Evolutionary conservation across 2,329 filamentous ascomycete genomes (phyloP).

Genomic region (Balansia obtecta): DNA sequence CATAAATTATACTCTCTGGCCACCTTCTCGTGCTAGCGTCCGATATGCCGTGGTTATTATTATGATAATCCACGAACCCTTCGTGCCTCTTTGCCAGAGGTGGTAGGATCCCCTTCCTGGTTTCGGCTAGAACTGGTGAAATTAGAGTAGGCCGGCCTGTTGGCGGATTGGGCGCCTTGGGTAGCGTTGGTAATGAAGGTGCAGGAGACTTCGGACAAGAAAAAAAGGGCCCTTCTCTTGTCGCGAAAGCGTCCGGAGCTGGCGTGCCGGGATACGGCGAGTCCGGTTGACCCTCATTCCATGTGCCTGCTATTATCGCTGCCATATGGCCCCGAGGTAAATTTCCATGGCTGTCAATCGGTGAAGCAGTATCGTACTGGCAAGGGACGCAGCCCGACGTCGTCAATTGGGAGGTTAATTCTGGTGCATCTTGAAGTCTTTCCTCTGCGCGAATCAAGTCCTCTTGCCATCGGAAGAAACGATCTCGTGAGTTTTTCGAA

Average conservation of each 20-base stretch:
- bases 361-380: conserved; percentile 21
- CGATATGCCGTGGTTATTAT: not conserved
- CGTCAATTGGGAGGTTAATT: conserved; percentile 7
- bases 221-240: conserved; percentile 10
- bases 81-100: conserved; percentile 1
- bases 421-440: conserved; percentile 22
- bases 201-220: conserved; percentile 1
- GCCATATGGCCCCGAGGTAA: conserved; percentile 35
- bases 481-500: conserved; percentile 66
- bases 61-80: not conserved
- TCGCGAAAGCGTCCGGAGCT: conserved; percentile 8
- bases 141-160: not conserved
- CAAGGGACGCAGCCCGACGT: conserved; percentile 14
- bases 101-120: not conserved
- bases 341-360: conserved; percentile 13
- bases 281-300: conserved; percentile 52
- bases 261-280: conserved; percentile 32
- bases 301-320: conserved; percentile 43
- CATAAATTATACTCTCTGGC: not conserved
- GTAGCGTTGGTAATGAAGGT: not conserved
- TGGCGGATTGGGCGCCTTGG: not conserved
- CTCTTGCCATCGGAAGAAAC: conserved; percentile 66
- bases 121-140: not conserved
- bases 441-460: conserved; percentile 55
- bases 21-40: not conserved